A percentile compares a stretch with the other conserved stretches of the same genome.
phyloP scores from a whole-genome alignment of 2,329 filamentous ascomycete species.

The Monascus ruber region DNA sequence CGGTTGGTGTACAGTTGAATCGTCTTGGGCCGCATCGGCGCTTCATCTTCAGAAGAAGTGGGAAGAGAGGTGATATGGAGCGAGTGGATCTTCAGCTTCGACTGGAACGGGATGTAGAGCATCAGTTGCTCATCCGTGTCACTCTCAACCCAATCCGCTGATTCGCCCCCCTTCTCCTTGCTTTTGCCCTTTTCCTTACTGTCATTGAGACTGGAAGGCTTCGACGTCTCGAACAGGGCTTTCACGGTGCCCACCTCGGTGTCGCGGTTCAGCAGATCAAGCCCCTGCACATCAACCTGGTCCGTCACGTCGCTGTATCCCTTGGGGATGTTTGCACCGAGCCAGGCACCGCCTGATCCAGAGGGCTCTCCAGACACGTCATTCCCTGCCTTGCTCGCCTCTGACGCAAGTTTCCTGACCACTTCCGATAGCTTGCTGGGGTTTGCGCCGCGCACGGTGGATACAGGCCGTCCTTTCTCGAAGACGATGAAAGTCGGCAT shows the following conservation, averaged over 20 bases:
- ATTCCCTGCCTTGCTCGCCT: constrained; percentile 41
- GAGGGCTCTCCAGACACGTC: constrained; percentile 32
- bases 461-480: constrained; percentile 55
- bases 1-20: constrained; percentile 82
- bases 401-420: constrained; percentile 58
- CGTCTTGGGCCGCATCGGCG: constrained; percentile 67
- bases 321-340: constrained; percentile 61
- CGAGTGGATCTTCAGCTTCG: constrained; percentile 79
- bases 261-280: constrained; percentile 83
- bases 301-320: constrained; percentile 77
- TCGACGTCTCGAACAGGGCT: constrained; percentile 57
- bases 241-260: constrained; percentile 61
- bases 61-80: constrained; percentile 74
- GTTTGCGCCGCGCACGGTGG: constrained; percentile 65
- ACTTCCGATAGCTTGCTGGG: constrained; percentile 56
- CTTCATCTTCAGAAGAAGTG: constrained; percentile 51
- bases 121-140: constrained; percentile 96
- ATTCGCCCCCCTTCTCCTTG: constrained; percentile 38
- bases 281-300: constrained; percentile 63
- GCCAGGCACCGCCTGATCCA: constrained; percentile 49
- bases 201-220: constrained; percentile 51
- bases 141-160: constrained; percentile 83
- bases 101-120: constrained; percentile 82
- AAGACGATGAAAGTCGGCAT: constrained; percentile 93
- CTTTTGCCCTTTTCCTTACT: constrained; percentile 21